Evolutionary conservation across 352 stramenopile genomes (phyloP), one percentile per base, ranked within the genome.

Genomic region (Globisporangium heterothallicum): DNA sequence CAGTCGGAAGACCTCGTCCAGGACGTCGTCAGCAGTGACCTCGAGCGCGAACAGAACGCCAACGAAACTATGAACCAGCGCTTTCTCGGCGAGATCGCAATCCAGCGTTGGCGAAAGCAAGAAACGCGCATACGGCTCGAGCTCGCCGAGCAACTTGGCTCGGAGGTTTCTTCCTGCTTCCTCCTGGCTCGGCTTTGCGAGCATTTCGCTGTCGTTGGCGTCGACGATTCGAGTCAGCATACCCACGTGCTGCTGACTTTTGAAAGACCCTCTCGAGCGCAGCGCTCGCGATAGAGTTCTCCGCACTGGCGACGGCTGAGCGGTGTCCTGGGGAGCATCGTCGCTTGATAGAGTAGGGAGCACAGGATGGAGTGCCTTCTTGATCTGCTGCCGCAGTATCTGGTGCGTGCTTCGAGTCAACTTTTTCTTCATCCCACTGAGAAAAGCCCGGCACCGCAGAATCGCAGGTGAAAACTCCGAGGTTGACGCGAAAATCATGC

Each of bases 361-460:
- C 25, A n/a, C 10, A 0, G n/a, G 10, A 9, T 21, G 12, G 4
- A 35, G 19, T n/a, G 56, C 44, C 10, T 63, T 16, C 21, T 43
- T 27, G 21, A 77, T 6, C 0, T 62, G 61, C 16, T 74, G 64
- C 19, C 59, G 51, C 14, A 66, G n/a, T 19, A 68, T 10, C 12
- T 71, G 57, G 22, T 61, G 42, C 30, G 61, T 58, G 8, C 36
- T 54, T 14, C 57, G 60, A 32, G 52, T 64, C 4, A 74, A 49
- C 32, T 64, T 61, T 9, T 67, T 61, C 13, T 78, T 81, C 48
- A 87, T 76, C 10, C 75, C 78, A n/a, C 86, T 78, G 0, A 89
- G 52, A 49, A 78, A 82, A 1, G 72, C 75, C 16, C 72, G 62
- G 38, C 73, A 86, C 6, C 74, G 61, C 22, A 61, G 49, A 4